A percentile compares a stretch with the other conserved stretches of the same genome.
Conservation (phyloP, 177 flowering plant species). For the Tripterygium wilfordii region DNA sequence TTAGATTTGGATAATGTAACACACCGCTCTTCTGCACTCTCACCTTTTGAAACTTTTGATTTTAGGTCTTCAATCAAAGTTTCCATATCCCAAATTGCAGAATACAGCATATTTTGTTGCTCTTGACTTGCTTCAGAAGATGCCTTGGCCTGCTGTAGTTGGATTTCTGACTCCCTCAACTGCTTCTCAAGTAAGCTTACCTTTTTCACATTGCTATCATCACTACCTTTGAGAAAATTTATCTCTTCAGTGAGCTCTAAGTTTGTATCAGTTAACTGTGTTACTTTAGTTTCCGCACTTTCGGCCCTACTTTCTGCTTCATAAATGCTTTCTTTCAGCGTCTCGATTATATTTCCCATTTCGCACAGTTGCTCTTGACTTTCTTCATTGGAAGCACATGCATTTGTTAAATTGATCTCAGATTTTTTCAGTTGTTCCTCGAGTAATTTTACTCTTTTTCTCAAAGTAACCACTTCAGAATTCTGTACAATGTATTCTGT, state of each 20-base stretch:
- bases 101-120: constrained; percentile 41
- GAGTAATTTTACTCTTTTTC: constrained; percentile 24
- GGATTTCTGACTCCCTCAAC: constrained; percentile 31
- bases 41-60: constrained; percentile 37
- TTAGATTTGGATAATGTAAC: constrained; percentile 27
- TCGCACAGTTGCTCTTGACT: constrained; percentile 19
- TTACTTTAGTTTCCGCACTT: constrained; percentile 29
- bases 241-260: constrained; percentile 40
- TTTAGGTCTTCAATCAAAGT: constrained; percentile 41
- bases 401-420: constrained; percentile 9
- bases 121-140: constrained; percentile 46
- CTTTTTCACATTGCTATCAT: constrained; percentile 27
- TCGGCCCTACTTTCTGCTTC: constrained; percentile 34
- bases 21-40: constrained; percentile 30
- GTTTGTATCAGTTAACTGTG: constrained; percentile 26
- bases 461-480: constrained; percentile 16
- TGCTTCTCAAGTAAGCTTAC: constrained; percentile 32
- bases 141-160: constrained; percentile 30
- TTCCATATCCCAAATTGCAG: constrained; percentile 54
- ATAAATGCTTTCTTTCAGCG: constrained; percentile 25
- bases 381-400: constrained; percentile 6
- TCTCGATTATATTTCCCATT: constrained; percentile 19
- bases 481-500: not conserved
- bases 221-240: constrained; percentile 30
- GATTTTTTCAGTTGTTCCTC: constrained; percentile 25